Evolutionary conservation across 2,329 filamentous ascomycete species (phyloP), one percentile per base, ranked within the genome.

Genomic region (Bipolaris victoriae): DNA sequence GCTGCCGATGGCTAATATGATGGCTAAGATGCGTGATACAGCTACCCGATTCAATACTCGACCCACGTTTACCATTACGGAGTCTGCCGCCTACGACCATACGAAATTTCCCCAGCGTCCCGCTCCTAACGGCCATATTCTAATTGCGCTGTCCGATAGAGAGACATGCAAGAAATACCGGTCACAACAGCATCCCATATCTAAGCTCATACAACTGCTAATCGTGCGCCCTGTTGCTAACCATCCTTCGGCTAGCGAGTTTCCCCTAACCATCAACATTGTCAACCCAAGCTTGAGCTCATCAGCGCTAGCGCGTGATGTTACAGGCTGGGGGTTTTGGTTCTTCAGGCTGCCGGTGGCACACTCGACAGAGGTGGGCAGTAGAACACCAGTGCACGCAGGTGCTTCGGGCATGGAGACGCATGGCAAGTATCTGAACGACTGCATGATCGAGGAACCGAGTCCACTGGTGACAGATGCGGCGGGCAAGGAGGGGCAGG

Each of bases 341-440:
- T 16, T 66, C 4, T 47, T 67, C 31, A 63, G 60, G 39, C 29
- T 65, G 26, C 6, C 66, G 11, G 50, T 74, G 20, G 76, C 71
- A 10, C 60, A 77, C 7, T 73, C 70, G 9, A 75, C 73, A 11
- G 78, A 80, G 57, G 72, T 75, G 3, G 78, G 78, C 0, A 68
- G 67, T 20, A 58, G 78, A 24, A 79, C 73, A 3, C 60, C 79
- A 20, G 73, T 80, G 2, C 61, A 74, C 60, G 77, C 71, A 1
- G 76, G 52, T 16, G 49, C 45, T 3, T 35, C 60, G 31, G 56
- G 57, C 18, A 16, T 24, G 13, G 35, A 40, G 63, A 48, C 63
- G 39, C 76, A 78, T 66, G 77, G 77, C 1, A 63, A 73, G 59
- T 79, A 77, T 48, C 41, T 78, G 47, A 69, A 57, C 13, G 63